phyloP scores from a whole-genome alignment of 345 rosid genomes.

The Syzygium aqueum region DNA sequence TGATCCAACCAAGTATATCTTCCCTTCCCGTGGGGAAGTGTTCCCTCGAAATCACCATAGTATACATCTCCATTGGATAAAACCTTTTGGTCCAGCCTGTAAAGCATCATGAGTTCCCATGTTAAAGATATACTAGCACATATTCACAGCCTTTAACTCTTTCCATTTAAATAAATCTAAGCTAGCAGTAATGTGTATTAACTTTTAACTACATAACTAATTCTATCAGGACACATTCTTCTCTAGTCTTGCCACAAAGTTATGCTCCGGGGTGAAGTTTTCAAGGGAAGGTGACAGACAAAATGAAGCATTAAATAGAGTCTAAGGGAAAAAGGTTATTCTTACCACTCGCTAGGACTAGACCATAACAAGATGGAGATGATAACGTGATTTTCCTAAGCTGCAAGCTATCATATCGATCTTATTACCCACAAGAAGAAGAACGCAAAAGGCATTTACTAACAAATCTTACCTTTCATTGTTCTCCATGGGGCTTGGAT shows the following conservation, averaged over 20 bases:
- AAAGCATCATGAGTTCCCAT: not conserved
- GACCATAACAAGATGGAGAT: not conserved
- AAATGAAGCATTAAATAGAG: not conserved
- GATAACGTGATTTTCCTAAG: not conserved
- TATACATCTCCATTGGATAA: constrained; percentile 68
- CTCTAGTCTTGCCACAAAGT: not conserved
- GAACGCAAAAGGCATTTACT: not conserved
- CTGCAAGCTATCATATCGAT: not conserved
- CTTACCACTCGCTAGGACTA: not conserved
- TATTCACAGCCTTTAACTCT: not conserved
- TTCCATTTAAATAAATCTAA: not conserved
- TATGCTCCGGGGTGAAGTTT: not conserved
- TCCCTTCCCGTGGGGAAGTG: constrained; percentile 70
- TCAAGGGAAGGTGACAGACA: not conserved
- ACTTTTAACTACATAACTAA: not conserved
- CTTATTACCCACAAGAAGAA: not conserved
- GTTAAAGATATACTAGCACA: not conserved
- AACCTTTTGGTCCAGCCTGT: constrained; percentile 31
- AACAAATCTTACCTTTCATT: not conserved
- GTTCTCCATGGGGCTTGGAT: not conserved
- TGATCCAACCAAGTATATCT: constrained; percentile 67
- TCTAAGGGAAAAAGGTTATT: not conserved
- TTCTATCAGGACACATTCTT: not conserved
- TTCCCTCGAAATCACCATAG: constrained; percentile 50
- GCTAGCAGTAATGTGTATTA: not conserved